Conservation (phyloP, 75 land plant species). For the Sequoiadendron giganteum region DNA sequence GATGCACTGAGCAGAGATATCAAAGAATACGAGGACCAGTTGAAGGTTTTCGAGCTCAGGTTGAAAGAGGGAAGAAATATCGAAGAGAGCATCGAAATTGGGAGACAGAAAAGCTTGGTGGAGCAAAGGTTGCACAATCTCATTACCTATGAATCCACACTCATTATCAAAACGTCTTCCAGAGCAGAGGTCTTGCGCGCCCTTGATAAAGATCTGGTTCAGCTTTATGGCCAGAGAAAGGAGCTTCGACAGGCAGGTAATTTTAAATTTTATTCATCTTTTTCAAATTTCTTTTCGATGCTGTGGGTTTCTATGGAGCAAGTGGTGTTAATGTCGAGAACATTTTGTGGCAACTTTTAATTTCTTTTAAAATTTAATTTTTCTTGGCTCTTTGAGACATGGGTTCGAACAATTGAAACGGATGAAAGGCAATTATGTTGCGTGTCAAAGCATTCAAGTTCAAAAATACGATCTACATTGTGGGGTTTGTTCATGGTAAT, state of each 20-base stretch:
- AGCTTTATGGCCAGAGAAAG: background rate
- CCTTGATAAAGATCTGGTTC: conserved; percentile 9
- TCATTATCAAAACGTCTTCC: background rate
- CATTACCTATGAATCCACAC: conserved; percentile 5
- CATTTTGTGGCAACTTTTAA: background rate
- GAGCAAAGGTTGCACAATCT: conserved; percentile 11
- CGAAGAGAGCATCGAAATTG: background rate
- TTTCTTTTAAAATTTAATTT: too few species aligned
- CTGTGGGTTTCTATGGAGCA: background rate
- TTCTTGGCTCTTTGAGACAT: too few species aligned
- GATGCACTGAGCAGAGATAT: conserved; percentile 12
- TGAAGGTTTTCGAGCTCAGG: background rate
- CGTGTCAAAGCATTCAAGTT: background rate
- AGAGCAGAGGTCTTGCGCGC: conserved; percentile 1
- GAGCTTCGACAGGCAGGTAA: conserved; percentile 1
- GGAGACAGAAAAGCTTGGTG: background rate
- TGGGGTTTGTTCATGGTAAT: background rate
- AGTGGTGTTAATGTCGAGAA: background rate
- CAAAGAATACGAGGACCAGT: background rate
- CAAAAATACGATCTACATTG: background rate
- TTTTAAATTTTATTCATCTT: background rate
- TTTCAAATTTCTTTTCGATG: background rate
- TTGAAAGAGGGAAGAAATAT: background rate
- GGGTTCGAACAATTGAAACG: background rate
- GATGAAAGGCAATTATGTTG: background rate